A percentile compares a stretch with the other conserved stretches of the same genome.
Conservation (phyloP, 2,329 filamentous ascomycete species). For the Ophiostoma himal-ulmi region DNA sequence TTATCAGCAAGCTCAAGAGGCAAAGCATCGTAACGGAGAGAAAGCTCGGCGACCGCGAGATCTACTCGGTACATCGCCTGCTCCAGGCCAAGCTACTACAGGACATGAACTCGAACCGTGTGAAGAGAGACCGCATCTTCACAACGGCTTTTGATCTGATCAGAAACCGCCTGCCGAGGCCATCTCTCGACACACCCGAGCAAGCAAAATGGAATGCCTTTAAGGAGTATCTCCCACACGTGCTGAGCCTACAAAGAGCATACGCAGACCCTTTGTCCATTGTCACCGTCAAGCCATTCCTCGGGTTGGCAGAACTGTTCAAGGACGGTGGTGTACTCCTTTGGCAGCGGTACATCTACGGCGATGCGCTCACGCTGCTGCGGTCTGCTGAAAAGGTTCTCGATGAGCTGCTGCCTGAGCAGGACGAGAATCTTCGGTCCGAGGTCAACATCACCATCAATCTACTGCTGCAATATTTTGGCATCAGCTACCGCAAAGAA, state of each 20-base stretch:
- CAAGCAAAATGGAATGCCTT: conserved; percentile 10
- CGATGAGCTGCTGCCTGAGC: conserved; percentile 16
- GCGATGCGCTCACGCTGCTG: conserved; percentile 23
- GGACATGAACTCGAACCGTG: conserved; percentile 20
- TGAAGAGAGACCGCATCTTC: conserved; percentile 23
- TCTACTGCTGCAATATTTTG: conserved; percentile 25
- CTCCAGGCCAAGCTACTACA: conserved; percentile 22
- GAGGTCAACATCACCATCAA: conserved; percentile 25
- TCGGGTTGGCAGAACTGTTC: conserved; percentile 23
- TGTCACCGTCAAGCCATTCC: conserved; percentile 24
- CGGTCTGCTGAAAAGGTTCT: conserved; percentile 24
- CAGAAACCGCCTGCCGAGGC: conserved; percentile 22
- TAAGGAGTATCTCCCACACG: conserved; percentile 23
- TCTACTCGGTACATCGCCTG: conserved; percentile 23
- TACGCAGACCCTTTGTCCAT: conserved; percentile 24
- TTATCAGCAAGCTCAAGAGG: conserved; percentile 24
- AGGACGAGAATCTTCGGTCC: conserved; percentile 12
- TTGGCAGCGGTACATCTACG: conserved; percentile 24
- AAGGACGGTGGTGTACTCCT: conserved; percentile 25
- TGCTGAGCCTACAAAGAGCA: conserved; percentile 24
- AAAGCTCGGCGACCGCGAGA: conserved; percentile 18
- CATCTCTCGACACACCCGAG: conserved; percentile 25
- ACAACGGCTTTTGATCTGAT: conserved; percentile 23
- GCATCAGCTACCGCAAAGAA: conserved; percentile 25
- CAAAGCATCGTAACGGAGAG: conserved; percentile 22